Base-by-base conservation (phyloP, 495 filamentous ascomycete species). In the Cladorrhinum samala region DNA sequence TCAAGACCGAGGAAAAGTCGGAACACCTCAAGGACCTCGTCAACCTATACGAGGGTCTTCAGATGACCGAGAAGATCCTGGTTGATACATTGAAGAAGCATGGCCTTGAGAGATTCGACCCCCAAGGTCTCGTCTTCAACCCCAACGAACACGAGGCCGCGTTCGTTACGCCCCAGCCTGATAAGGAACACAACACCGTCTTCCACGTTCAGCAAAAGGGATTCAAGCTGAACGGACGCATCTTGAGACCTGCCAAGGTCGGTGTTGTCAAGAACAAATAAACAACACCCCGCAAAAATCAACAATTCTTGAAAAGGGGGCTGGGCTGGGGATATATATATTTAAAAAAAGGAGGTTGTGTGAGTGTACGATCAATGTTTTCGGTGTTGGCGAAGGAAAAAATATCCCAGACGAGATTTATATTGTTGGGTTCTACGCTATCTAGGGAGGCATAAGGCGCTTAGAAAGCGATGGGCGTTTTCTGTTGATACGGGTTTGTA, bases 171-270 rank as follows among this genome's bases (percentile, higher is more conserved):
- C 87, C 88, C 52, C 80, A 87, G 73, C 75, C 80, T 23, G 88
- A 76, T 47, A 91, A 91, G 78, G 88, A 96, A 71, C 80, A 96
- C 61, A 91, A 91, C 63, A 86, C 82, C 40, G 87, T 96, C 55
- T 92, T 97, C 73, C 83, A 86, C 67, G 88, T 87, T 25, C 91
- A 96, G 80, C 88, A 88, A 77, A 97, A 95, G 77, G 93, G 93
- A 39, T 98, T 93, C 73, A 76, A 77, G 61, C 77, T 96, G 47
- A 96, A 98, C 68, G 93, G 93, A 53, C 76, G 93, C 59, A 78
- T 95, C 45, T 71, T 98, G 55, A 82, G 93, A 75, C 87, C 92
- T 54, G 89, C 92, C 58, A 95, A 97, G 80, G 92, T 97, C 50
- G 92, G 92, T 59, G 88, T 97, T 52, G 92, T 94, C 52, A 81